A percentile compares a stretch with the other conserved stretches of the same genome.
These are phyloP conservation scores for Hawksworthiomyces lignivorus DNA, from an alignment of 2,329 filamentous ascomycete genomes.

Conservation along the genomic window DNA sequence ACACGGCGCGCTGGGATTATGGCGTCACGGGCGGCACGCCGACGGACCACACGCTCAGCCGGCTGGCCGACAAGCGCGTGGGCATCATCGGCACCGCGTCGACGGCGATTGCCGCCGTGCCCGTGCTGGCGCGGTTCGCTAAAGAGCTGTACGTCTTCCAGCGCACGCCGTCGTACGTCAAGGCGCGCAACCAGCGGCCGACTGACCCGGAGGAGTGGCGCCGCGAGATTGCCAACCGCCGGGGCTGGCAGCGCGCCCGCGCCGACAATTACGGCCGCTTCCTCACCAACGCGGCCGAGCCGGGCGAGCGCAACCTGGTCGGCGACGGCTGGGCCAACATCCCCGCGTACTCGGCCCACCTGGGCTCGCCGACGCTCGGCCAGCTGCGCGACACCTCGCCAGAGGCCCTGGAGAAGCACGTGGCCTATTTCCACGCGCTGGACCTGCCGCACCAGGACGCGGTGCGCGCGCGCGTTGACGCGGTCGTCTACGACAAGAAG, in stretches of 20 bases:
- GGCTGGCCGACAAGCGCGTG: constrained; percentile 38
- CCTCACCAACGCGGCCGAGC: constrained; percentile 25
- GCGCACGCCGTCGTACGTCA: constrained; percentile 41
- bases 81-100: constrained; percentile 44
- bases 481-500: constrained; percentile 42
- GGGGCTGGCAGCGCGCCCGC: constrained; percentile 43
- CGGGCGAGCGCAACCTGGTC: constrained; percentile 34
- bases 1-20: constrained; percentile 52
- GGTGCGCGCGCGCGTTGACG: constrained; percentile 39
- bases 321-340: constrained; percentile 40
- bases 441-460: constrained; percentile 36
- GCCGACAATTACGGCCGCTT: constrained; percentile 34
- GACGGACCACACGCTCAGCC: constrained; percentile 30
- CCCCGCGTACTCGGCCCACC: constrained; percentile 24
- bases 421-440: constrained; percentile 28
- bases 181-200: constrained; percentile 27
- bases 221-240: constrained; percentile 20
- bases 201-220: constrained; percentile 34
- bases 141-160: constrained; percentile 49
- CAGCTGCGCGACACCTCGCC: constrained; percentile 21
- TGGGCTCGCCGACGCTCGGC: constrained; percentile 25
- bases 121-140: constrained; percentile 36
- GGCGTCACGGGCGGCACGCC: constrained; percentile 27
- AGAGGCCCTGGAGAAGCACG: constrained; percentile 25
- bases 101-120: constrained; percentile 38